Base-by-base conservation (phyloP, 257 asterid genomes). In the Verbena officinalis region DNA sequence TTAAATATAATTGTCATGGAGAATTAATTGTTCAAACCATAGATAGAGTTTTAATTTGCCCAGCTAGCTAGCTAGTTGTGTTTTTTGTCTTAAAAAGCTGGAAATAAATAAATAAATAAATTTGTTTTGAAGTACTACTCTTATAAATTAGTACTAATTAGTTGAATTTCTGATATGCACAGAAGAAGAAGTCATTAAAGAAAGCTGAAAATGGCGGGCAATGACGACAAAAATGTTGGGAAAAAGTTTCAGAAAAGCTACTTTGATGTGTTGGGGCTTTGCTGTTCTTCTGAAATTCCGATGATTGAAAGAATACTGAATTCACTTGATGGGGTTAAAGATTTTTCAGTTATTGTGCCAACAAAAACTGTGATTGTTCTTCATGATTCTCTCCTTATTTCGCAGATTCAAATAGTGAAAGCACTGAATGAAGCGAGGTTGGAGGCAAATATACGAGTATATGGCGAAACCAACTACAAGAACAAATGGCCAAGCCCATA, bases 231-330 rank as follows among this genome's bases (percentile, higher is more conserved):
- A 23, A 62, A 62, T n/a, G 64, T 0, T 0, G 57, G 51, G 51
- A 68, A 57, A 10, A 78, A 83, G 57, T 65, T 82, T 11, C 75
- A 90, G 72, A 90, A 94, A 38, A 90, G 95, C 70, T 94, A 94
- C 44, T 86, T 94, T 5, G 97, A 94, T 57, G 97, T 94, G 0
- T 27, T 94, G 80, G 99, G 99, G 0, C 75, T 94, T 4, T 75
- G 80, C 63, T 75, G 80, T 19, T n/a, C 77, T 0, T 75, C 80
- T 4, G 80, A 75, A 9, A 69, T 75, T 7, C 80, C 80, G 0
- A 6, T 75, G 49, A 48, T 75, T 1, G 80, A 75, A 22, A 70
- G 39, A 34, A 81, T 94, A 14, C 71, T 94, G 0, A 73, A 68
- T 13, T 77, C 92, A 14, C 79, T 90, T 9, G 82, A 88, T 0